These are phyloP conservation scores for Diaporthe velutina DNA, from an alignment of 2,329 filamentous ascomycete genomes.

Conservation along the genomic window DNA sequence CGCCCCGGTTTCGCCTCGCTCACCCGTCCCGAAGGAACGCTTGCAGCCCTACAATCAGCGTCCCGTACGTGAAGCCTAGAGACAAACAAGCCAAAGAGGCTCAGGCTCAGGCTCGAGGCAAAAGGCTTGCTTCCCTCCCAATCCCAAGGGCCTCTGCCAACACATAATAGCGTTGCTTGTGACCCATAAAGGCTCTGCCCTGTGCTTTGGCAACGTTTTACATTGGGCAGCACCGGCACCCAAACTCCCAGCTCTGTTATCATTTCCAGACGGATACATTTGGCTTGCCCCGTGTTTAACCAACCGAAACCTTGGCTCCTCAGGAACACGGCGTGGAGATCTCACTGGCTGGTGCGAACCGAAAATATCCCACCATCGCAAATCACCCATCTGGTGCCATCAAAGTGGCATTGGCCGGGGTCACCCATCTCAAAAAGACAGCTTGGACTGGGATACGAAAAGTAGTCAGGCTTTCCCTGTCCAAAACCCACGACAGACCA, in stretches of 20 bases:
- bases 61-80: constrained; percentile 17
- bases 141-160: not conserved
- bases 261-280: not conserved
- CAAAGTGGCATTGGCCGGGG: not conserved
- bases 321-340: constrained; percentile 1
- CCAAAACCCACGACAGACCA: constrained; percentile 10
- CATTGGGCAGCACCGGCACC: not conserved
- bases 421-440: constrained; percentile 12
- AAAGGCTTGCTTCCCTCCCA: not conserved
- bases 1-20: constrained; percentile 15
- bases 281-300: not conserved
- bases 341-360: constrained; percentile 7
- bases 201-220: constrained; percentile 26
- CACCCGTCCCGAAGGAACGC: not conserved
- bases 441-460: constrained; percentile 9
- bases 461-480: constrained; percentile 36
- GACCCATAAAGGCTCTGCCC: constrained; percentile 4
- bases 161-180: not conserved
- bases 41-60: constrained; percentile 24
- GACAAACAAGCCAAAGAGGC: constrained; percentile 26
- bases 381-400: constrained; percentile 2
- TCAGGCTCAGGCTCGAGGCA: not conserved
- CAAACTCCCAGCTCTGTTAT: not conserved
- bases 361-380: constrained; percentile 9
- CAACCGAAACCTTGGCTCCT: constrained; percentile 6